Percentiles rank a stretch among this genome's conserved stretches.
Conservation (phyloP, 495 filamentous ascomycete species). For the Penicillium lividum region DNA sequence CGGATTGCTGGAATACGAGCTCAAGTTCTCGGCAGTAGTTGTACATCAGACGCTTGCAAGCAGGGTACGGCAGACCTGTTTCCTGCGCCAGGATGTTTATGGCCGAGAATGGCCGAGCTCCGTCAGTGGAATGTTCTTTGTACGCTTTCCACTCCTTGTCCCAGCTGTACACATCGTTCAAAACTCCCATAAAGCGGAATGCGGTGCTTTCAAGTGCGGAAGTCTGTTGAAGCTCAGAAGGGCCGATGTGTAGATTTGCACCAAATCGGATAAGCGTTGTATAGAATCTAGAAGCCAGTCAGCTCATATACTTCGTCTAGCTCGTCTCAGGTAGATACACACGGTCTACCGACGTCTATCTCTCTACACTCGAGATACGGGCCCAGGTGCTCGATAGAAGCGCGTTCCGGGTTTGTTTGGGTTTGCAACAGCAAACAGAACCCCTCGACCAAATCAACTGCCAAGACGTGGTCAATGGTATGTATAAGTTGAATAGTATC, state of each 20-base stretch:
- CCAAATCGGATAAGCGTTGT: conserved; percentile 25
- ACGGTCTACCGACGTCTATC: conserved; percentile 25
- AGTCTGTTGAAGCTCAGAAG: conserved; percentile 7
- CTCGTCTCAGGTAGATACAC: neutral
- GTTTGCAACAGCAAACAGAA: conserved; percentile 24
- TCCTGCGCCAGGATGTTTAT: conserved; percentile 25
- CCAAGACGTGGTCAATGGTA: conserved; percentile 14
- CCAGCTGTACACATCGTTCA: conserved; percentile 32
- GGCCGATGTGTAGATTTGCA: conserved; percentile 15
- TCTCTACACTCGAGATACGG: conserved; percentile 22
- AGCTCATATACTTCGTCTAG: neutral
- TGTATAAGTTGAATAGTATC: conserved; percentile 18
- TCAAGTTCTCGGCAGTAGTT: conserved; percentile 25
- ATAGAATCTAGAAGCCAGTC: conserved; percentile 18
- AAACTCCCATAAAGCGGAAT: conserved; percentile 21
- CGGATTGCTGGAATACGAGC: conserved; percentile 10
- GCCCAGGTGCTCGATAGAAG: conserved; percentile 16
- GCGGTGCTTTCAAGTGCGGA: conserved; percentile 16
- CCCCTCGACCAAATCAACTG: conserved; percentile 19
- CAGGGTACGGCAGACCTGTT: conserved; percentile 18
- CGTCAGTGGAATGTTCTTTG: conserved; percentile 18
- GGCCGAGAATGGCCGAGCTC: conserved; percentile 23
- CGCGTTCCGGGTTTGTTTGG: conserved; percentile 18
- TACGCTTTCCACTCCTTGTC: conserved; percentile 24
- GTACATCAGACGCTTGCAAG: conserved; percentile 24